These are phyloP conservation scores for Umbelopsis vinacea DNA, from an alignment of 192 early-diverging fungal species.

Conservation along the genomic window DNA sequence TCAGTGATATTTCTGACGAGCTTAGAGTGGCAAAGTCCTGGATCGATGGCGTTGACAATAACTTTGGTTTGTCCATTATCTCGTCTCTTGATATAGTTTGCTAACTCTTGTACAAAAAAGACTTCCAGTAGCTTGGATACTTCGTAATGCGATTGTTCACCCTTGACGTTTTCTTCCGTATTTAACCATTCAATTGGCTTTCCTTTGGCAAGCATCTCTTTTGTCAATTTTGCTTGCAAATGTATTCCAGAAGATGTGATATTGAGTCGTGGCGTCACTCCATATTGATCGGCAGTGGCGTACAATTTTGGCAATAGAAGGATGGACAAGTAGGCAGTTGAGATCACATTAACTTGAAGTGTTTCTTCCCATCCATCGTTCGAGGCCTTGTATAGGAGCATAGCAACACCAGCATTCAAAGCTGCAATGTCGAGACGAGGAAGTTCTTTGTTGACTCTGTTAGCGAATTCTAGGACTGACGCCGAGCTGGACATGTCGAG, in stretches of 20 bases:
- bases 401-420: not conserved
- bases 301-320: not conserved
- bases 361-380: not conserved
- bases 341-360: slow-evolving; percentile 6
- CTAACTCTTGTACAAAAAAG: not conserved
- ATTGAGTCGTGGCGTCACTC: not conserved
- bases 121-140: not conserved
- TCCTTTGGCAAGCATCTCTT: not conserved
- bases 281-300: not conserved
- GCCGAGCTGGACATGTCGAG: not conserved
- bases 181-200: not conserved
- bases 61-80: not conserved
- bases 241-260: not conserved
- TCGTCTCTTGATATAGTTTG: not conserved
- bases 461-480: not conserved
- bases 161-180: not conserved
- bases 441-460: not conserved
- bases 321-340: not conserved
- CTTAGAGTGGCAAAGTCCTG: not conserved
- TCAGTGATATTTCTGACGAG: not conserved
- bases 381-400: not conserved
- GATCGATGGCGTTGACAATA: not conserved
- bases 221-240: not conserved
- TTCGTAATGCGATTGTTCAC: not conserved
- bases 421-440: slow-evolving; percentile 1